Evolutionary conservation across 164 flowering plant species (phyloP).

Genomic region (Pachysandra terminalis): DNA sequence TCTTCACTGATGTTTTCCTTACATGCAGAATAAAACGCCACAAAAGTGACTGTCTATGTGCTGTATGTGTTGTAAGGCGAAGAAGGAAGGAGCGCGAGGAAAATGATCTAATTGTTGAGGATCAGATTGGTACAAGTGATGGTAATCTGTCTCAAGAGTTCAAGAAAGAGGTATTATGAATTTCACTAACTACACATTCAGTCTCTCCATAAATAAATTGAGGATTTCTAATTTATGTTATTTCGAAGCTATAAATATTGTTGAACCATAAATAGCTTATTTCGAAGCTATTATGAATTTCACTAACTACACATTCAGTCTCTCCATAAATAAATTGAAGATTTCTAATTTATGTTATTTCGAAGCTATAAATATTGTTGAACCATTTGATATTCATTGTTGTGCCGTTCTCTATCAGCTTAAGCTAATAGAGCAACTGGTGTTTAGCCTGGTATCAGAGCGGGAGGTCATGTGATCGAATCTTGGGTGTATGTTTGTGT

Average conservation of each 20-base stretch:
- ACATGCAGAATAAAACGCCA: conserved; percentile 66
- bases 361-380: no score
- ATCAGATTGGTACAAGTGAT: conserved; percentile 36
- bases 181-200: neutral
- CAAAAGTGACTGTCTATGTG: conserved; percentile 86
- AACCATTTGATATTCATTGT: no score
- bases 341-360: neutral
- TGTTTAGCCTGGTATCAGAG: no score
- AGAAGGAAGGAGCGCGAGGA: conserved; percentile 77
- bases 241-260: no score
- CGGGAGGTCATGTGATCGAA: no score
- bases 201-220: neutral
- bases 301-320: neutral
- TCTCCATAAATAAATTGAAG: neutral
- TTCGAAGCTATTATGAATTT: conserved; percentile 45
- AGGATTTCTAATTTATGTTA: no score
- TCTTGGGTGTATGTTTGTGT: no score
- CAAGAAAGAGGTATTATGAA: conserved; percentile 56
- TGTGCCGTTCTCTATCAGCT: no score
- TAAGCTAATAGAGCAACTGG: no score
- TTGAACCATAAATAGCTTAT: no score
- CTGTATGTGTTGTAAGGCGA: conserved; percentile 87
- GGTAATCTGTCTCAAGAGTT: conserved; percentile 31
- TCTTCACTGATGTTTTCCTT: neutral
- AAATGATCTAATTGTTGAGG: conserved; percentile 40